A percentile compares a stretch with the other conserved stretches of the same genome.
These are phyloP conservation scores for Mortierella hygrophila DNA, from an alignment of 192 early-diverging fungal genomes.

Conservation along the genomic window DNA sequence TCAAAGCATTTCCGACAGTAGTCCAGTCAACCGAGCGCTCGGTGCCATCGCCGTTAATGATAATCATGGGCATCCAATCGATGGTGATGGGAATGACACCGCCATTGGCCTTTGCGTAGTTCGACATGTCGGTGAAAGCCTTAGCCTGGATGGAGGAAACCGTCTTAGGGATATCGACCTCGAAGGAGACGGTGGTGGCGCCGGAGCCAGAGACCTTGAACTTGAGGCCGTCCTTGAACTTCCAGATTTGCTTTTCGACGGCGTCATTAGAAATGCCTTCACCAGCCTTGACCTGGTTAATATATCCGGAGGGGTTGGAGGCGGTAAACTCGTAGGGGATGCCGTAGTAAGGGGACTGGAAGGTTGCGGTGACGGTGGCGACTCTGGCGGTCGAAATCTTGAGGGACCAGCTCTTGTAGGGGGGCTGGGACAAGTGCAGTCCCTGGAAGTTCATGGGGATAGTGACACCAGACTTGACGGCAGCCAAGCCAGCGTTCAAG, in stretches of 20 bases:
- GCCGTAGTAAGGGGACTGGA: conserved; percentile 49
- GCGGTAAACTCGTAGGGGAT: conserved; percentile 4
- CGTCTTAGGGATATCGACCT: background rate
- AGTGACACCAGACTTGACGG: conserved; percentile 1
- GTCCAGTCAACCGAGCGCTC: conserved; percentile 23
- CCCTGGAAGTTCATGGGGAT: conserved; percentile 22
- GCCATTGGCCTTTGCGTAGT: conserved; percentile 15
- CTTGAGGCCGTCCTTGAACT: conserved; percentile 12
- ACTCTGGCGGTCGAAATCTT: conserved; percentile 15
- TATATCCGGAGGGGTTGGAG: background rate
- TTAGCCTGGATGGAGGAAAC: background rate
- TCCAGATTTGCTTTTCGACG: background rate
- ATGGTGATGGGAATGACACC: conserved; percentile 11
- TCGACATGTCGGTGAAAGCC: conserved; percentile 3
- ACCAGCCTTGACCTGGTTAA: background rate
- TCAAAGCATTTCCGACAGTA: background rate
- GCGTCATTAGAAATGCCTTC: background rate
- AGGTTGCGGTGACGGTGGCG: conserved; percentile 28
- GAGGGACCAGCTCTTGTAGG: conserved; percentile 41
- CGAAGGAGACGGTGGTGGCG: conserved; percentile 21
- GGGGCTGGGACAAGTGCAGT: conserved; percentile 28
- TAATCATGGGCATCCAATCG: background rate
- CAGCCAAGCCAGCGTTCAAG: conserved; percentile 35
- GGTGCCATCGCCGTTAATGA: conserved; percentile 24
- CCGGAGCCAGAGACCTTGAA: conserved; percentile 21